Conservation (phyloP, 805 yeast genomes). For the Spathaspora girioi region DNA sequence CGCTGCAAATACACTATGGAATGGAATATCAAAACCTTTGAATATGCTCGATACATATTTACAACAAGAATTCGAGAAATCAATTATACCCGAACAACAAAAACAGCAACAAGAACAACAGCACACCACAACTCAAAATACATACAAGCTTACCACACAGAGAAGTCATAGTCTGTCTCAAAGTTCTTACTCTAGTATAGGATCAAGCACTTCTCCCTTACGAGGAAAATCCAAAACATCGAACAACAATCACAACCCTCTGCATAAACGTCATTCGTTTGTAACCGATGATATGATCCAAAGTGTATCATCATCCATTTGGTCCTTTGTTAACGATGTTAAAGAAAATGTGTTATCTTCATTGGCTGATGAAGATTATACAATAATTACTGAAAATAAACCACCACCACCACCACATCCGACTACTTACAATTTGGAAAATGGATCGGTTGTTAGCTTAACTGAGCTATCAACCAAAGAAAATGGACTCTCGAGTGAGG, state of each 20-base stretch:
- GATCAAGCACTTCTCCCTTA: conserved; percentile 23
- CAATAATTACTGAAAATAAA: neutral
- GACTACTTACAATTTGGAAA: neutral
- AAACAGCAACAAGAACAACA: no score
- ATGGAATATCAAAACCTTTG: conserved; percentile 48
- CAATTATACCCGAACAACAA: conserved; percentile 12
- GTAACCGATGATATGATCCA: conserved; percentile 35
- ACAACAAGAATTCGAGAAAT: conserved; percentile 61
- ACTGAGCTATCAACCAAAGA: neutral
- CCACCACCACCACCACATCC: no score
- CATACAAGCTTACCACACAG: neutral
- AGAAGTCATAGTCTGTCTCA: conserved; percentile 16
- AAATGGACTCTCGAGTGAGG: neutral
- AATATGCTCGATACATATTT: conserved; percentile 60
- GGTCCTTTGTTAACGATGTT: conserved; percentile 43
- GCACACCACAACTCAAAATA: no score
- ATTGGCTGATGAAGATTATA: conserved; percentile 14
- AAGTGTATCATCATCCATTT: conserved; percentile 37
- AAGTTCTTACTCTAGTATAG: conserved; percentile 21
- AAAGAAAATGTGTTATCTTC: conserved; percentile 30
- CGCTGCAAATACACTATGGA: conserved; percentile 23
- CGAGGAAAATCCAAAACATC: conserved; percentile 15
- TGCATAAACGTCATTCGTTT: conserved; percentile 9
- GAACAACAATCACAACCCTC: conserved; percentile 8
- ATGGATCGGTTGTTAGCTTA: neutral